Base-by-base conservation (phyloP, 371 early-diverging fungal genomes). In the Smittium culicis region DNA sequence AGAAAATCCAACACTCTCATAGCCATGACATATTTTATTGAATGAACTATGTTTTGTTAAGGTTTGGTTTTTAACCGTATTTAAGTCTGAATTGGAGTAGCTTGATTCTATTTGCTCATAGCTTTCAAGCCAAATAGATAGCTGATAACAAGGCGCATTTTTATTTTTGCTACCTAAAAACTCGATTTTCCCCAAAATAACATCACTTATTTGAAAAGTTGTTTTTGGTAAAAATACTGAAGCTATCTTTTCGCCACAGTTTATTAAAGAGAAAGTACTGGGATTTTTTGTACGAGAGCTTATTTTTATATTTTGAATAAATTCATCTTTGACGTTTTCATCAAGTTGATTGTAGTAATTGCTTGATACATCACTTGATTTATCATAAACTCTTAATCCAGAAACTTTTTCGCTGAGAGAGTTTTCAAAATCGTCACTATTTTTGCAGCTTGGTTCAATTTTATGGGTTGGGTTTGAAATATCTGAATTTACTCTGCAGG, bases 91-190 rank as follows among this genome's bases (percentile, higher is more conserved):
- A 45, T 84, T 82, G 35, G 77, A 74, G 1, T 86, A 82, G 31
- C 71, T 73, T 33, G 5, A 67, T 58, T 81, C 83, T 3, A 89
- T 77, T 0, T 77, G 64, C 73, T 89, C 88, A 30, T 74, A 73
- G 70, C 86, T 87, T 71, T 89, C 89, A 29, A 88, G 73, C 35
- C 85, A 82, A 35, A 88, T 81, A 30, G 88, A 71, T 68, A 88
- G 82, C 71, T 86, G 85, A 71, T 84, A 92, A 14, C 91, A 89
- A 0, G 87, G 81, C 56, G 90, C 75, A 14, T 80, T 67, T n/a
- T 81, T 79, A 31, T 79, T 78, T 11, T 14, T 33, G 20, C 30
- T 33, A 33, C 11, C 34, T 17, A 17, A 3, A 32, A 34, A 31
- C 30, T 24, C 33, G 2, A 30, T 14, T 5, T n/a, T 32, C 17